Percentiles rank a stretch among this genome's conserved stretches.
Conservation (phyloP, 352 stramenopile genomes). For the Phytophthora sp. region DNA sequence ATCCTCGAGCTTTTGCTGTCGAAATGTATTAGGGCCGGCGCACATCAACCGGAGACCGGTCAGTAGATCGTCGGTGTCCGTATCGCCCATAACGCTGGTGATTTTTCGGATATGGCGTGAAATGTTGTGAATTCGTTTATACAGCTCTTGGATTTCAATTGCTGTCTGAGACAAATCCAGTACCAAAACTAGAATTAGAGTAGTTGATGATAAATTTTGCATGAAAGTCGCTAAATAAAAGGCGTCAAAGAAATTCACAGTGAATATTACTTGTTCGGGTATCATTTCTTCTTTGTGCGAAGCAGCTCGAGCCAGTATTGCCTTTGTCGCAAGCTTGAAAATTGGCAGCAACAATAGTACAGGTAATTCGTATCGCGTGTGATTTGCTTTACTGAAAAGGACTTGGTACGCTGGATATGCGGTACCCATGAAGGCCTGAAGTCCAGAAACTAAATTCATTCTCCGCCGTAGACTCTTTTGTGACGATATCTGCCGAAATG, state of each 20-base stretch:
- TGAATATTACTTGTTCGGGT: slow-evolving; percentile 6
- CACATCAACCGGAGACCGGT: background rate
- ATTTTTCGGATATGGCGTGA: no score
- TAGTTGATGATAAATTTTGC: background rate
- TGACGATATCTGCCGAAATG: background rate
- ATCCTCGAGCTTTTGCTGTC: background rate
- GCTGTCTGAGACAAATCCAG: slow-evolving; percentile 8
- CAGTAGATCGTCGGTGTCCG: background rate
- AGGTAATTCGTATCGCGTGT: slow-evolving; percentile 4
- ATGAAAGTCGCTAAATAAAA: slow-evolving; percentile 24
- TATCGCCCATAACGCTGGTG: no score
- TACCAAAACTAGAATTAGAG: background rate
- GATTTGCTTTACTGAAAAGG: slow-evolving; percentile 1
- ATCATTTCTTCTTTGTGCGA: slow-evolving; percentile 16
- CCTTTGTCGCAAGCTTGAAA: slow-evolving; percentile 6
- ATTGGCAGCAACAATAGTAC: slow-evolving; percentile 4
- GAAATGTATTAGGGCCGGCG: background rate
- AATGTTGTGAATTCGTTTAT: background rate
- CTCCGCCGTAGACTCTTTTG: background rate
- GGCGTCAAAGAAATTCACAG: slow-evolving; percentile 11
- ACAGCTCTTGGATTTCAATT: background rate
- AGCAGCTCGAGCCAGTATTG: background rate
- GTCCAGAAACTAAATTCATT: background rate
- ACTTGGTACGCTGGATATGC: slow-evolving; percentile 13
- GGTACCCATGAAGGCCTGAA: background rate